phyloP scores from a whole-genome alignment of 768 basidiomycete genomes.

The Suillus discolor region DNA sequence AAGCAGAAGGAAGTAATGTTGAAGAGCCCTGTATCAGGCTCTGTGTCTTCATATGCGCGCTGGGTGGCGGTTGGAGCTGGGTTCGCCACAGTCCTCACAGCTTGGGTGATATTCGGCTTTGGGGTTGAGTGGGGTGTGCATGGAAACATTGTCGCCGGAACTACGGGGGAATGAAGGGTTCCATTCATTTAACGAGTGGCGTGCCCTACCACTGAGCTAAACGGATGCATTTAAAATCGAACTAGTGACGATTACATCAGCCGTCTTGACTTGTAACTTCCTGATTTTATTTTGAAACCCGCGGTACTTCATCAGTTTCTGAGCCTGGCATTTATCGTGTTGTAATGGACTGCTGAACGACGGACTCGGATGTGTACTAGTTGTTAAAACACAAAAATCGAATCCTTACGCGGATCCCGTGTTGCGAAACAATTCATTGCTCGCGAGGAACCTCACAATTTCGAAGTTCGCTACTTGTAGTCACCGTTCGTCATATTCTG shows the following conservation, averaged over 20 bases:
- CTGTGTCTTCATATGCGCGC: too few species aligned
- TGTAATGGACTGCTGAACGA: background rate
- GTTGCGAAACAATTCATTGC: background rate
- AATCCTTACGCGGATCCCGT: background rate
- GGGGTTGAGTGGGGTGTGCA: too few species aligned
- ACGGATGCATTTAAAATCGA: conserved; percentile 22
- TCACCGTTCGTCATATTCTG: background rate
- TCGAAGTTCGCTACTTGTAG: background rate
- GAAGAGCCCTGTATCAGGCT: too few species aligned
- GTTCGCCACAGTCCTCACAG: too few species aligned
- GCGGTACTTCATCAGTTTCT: background rate
- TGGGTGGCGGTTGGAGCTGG: too few species aligned
- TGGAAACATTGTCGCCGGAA: too few species aligned
- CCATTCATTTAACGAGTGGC: conserved; percentile 44
- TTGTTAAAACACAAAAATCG: background rate
- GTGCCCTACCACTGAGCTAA: conserved; percentile 66
- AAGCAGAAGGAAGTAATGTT: too few species aligned
- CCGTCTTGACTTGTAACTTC: background rate
- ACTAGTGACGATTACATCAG: background rate
- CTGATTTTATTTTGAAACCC: background rate
- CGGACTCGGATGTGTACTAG: background rate
- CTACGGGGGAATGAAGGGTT: too few species aligned
- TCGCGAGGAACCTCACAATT: background rate
- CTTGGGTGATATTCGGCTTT: too few species aligned
- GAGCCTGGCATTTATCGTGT: too few species aligned